These are phyloP conservation scores for Penicillium samsonianum DNA, from an alignment of 495 filamentous ascomycete species.

Conservation along the genomic window DNA sequence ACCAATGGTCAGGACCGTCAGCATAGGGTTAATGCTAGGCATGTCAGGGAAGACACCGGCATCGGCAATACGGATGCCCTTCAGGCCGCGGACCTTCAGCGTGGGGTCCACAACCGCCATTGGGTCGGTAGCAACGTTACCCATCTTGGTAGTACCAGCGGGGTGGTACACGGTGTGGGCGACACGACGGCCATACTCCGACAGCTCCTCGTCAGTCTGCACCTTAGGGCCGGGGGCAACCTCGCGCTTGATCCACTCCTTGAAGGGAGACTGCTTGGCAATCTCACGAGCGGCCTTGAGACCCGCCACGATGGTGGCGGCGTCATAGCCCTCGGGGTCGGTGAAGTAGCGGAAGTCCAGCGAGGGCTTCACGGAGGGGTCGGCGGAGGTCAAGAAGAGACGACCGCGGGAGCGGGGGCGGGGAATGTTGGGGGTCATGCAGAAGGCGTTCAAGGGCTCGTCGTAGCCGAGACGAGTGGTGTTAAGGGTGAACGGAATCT, in stretches of 20 bases:
- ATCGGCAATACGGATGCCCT: conserved; percentile 63
- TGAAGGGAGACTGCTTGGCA: conserved; percentile 71
- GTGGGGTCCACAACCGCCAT: conserved; percentile 65
- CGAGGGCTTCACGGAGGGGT: conserved; percentile 73
- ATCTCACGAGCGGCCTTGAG: conserved; percentile 70
- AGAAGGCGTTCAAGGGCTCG: conserved; percentile 74
- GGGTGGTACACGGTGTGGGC: conserved; percentile 89
- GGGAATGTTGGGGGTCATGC: conserved; percentile 90
- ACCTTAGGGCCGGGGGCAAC: conserved; percentile 72
- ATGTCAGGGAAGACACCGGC: conserved; percentile 70
- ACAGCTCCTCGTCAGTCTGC: conserved; percentile 68
- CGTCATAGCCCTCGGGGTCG: conserved; percentile 80
- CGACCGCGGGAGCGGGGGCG: conserved; percentile 73
- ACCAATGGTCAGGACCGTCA: conserved; percentile 64
- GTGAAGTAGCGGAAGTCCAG: conserved; percentile 90
- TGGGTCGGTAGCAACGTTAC: conserved; percentile 60
- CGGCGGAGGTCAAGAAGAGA: conserved; percentile 68
- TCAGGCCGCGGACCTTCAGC: conserved; percentile 57
- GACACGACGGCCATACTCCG: conserved; percentile 70
- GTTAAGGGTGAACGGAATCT: conserved; percentile 79
- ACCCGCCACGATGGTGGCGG: conserved; percentile 77
- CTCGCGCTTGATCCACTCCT: conserved; percentile 76
- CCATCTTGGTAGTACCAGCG: conserved; percentile 86
- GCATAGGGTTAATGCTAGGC: conserved; percentile 67
- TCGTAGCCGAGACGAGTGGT: conserved; percentile 73